A percentile compares a stretch with the other conserved stretches of the same genome.
Evolutionary conservation across 1,284 basidiomycete genomes (phyloP).

Genomic region (Fomes fomentarius): DNA sequence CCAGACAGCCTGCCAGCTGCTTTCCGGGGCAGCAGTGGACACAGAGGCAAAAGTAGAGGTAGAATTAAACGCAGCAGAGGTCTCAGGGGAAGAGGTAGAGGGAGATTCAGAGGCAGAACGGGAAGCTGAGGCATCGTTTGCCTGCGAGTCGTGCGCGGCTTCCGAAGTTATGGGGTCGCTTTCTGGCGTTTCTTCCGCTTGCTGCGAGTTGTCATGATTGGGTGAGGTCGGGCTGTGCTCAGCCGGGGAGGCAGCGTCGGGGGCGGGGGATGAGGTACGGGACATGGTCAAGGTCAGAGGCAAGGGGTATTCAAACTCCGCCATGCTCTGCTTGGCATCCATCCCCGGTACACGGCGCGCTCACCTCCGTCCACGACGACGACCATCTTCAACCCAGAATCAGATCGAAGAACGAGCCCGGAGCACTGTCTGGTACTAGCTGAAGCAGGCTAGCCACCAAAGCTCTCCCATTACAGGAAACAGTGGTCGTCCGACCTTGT

Average conservation of each 20-base stretch:
- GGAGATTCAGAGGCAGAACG: conserved; percentile 9
- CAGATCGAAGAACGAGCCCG: background rate
- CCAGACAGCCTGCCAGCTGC: conserved; percentile 85
- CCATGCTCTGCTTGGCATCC: conserved; percentile 2
- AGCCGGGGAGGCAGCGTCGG: conserved; percentile 14
- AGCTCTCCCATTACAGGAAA: background rate
- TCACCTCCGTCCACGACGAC: background rate
- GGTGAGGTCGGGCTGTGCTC: conserved; percentile 3
- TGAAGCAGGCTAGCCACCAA: background rate
- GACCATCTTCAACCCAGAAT: background rate
- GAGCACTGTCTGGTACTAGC: too few relatives aligned
- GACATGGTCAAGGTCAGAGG: conserved; percentile 27
- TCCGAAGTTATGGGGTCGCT: conserved; percentile 13
- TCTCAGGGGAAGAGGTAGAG: conserved; percentile 6
- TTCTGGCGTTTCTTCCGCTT: conserved; percentile 1
- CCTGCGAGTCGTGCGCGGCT: conserved; percentile 1
- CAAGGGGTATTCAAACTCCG: conserved; percentile 24
- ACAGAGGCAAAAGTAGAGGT: conserved; percentile 5
- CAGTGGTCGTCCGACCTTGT: background rate
- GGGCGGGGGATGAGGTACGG: conserved; percentile 20
- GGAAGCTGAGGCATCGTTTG: conserved; percentile 8
- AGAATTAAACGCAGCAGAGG: conserved; percentile 13
- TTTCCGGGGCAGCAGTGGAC: conserved; percentile 25
- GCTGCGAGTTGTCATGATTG: conserved; percentile 1
- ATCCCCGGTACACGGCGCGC: conserved; percentile 4